Base-by-base conservation (phyloP, 2,329 filamentous ascomycete genomes). In the Talaromyces pinophilus region DNA sequence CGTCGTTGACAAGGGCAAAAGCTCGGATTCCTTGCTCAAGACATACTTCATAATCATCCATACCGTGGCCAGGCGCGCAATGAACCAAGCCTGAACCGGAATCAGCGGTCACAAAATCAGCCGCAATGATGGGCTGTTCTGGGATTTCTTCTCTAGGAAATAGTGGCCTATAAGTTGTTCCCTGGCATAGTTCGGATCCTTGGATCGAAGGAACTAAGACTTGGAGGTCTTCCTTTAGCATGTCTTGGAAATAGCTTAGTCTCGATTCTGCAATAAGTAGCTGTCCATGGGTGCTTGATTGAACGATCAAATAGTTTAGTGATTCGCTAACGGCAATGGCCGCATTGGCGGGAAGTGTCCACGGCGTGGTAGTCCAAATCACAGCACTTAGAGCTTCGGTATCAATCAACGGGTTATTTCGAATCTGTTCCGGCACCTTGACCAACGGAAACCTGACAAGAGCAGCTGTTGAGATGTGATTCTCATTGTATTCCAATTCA, bases 281-380 rank as follows among this genome's bases (percentile, higher is more conserved):
- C 19, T 88, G 79, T 10, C 85, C 87, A 70, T 88, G 83, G 0
- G 76, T 76, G 0, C 82, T 82, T 1, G 85, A 82, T 64, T 84
- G 81, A 44, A 96, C 81, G 22, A 96, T 78, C 3, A 84, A 83
- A 76, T 98, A 99, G 52, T 87, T 82, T 68, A 98, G 80, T 46
- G 91, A 87, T 6, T 86, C 82, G 72, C 92, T 88, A 42, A 98
- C 85, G 2, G 92, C 93, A 75, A 99, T 93, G 0, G 92, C 93
- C 74, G 88, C 88, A 76, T 99, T 99, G 1, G 94, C 93, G 0
- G 95, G 94, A 5, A 99, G 82, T 0, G 95, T 99, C 95, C 95
- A 99, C 0, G 95, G 95, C 0, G 95, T 99, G 0, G 95, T 99
- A 1, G 95, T 99, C 95, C 95, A 99, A 62, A 98, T 92, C n/a